Evolutionary conservation across 208 protist species (phyloP).

Genomic region (Wallacemonas rigidus): DNA sequence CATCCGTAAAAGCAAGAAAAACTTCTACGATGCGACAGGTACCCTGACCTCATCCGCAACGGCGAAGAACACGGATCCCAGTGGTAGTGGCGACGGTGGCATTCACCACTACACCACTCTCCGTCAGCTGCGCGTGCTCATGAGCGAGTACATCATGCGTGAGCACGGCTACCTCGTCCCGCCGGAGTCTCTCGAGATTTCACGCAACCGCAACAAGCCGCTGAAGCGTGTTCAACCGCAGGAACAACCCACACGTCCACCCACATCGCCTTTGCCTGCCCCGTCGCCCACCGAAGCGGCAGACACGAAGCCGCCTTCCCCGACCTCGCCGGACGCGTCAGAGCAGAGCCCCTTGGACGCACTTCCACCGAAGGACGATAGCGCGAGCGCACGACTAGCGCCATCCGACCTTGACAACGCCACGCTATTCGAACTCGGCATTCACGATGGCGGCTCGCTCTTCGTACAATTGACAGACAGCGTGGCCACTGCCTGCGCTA

Average conservation of each 20-base stretch:
- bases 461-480: constrained; percentile 56
- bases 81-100: constrained; percentile 29
- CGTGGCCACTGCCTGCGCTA: constrained; percentile 36
- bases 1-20: constrained; percentile 69
- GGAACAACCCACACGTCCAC: neutral
- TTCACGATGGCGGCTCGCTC: constrained; percentile 67
- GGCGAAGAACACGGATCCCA: neutral
- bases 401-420: constrained; percentile 29
- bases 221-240: constrained; percentile 28
- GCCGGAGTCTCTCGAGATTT: constrained; percentile 45
- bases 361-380: neutral
- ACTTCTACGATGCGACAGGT: constrained; percentile 72
- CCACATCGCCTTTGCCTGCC: neutral
- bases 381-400: too few relatives aligned
- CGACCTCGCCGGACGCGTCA: neutral
- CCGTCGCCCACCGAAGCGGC: neutral
- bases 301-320: neutral
- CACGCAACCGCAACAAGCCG: constrained; percentile 59
- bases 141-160: constrained; percentile 50
- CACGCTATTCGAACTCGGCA: constrained; percentile 71
- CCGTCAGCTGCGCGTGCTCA: constrained; percentile 43
- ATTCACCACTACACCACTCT: constrained; percentile 74
- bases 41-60: constrained; percentile 33
- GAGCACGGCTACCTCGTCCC: constrained; percentile 59
- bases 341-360: neutral